These are phyloP conservation scores for Mycena leptocephala DNA, from an alignment of 768 basidiomycete species.

Conservation along the genomic window DNA sequence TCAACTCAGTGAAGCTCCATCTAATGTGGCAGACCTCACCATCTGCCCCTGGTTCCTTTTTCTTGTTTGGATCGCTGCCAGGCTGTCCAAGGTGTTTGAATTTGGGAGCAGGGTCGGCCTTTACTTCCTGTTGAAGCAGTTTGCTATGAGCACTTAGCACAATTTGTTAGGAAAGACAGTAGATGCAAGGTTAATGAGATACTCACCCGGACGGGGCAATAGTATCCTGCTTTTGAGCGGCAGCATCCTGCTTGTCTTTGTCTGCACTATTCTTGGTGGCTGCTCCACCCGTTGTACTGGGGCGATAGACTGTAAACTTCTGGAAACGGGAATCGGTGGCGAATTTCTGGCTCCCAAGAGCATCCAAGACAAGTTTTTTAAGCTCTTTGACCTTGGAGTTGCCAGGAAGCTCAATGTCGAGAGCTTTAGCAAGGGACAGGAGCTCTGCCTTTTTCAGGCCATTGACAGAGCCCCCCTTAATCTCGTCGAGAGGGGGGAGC, in stretches of 20 bases:
- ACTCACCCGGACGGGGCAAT: not conserved
- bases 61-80: not conserved
- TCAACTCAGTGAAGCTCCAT: too few relatives aligned
- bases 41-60: not conserved
- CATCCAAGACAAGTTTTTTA: not conserved
- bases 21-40: too few relatives aligned
- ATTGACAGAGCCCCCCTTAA: not conserved
- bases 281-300: not conserved
- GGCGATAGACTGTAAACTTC: not conserved
- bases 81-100: not conserved
- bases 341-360: not conserved
- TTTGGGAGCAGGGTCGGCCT: slow-evolving; percentile 12
- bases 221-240: not conserved
- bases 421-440: not conserved
- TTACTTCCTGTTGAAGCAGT: not conserved
- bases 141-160: not conserved
- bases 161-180: not conserved
- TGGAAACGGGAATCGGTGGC: not conserved
- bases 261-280: not conserved
- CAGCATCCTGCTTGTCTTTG: not conserved
- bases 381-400: not conserved
- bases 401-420: not conserved
- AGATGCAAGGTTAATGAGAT: slow-evolving; percentile 1
- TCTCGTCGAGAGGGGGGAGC: not conserved
- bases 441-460: not conserved